Percentiles rank a stretch among this genome's conserved stretches.
Evolutionary conservation across 441 rosid species (phyloP).

Genomic region (Gossypium gossypioides): DNA sequence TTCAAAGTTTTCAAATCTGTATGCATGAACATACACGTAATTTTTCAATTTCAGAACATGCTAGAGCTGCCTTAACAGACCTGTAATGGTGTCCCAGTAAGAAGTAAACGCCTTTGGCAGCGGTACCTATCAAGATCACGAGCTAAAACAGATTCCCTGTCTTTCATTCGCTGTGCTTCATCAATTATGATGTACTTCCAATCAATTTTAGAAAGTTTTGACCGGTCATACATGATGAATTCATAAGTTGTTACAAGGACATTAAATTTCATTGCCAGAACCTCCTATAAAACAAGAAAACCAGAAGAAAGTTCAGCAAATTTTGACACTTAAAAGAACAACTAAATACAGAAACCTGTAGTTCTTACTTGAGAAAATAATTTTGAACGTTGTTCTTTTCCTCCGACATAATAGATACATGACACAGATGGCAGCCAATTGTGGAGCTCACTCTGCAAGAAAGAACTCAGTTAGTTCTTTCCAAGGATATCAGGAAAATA

Average conservation of each 20-base stretch:
- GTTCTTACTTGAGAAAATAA: conserved; percentile 81
- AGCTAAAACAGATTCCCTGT: conserved; percentile 97
- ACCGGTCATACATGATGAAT: conserved; percentile 96
- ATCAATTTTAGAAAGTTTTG: conserved; percentile 94
- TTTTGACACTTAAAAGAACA: conserved; percentile 2
- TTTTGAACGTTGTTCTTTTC: conserved; percentile 87
- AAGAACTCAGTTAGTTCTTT: conserved; percentile 17
- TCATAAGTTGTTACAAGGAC: conserved; percentile 98
- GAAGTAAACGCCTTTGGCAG: conserved; percentile 97
- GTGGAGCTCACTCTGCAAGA: conserved; percentile 81
- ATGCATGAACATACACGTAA: neutral
- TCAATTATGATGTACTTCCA: conserved; percentile 99
- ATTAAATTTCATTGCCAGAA: conserved; percentile 91
- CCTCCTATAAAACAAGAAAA: conserved; percentile 52
- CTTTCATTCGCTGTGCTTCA: conserved; percentile 99
- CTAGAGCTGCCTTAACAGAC: conserved; percentile 33
- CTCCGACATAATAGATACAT: conserved; percentile 93
- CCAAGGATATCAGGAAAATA: neutral
- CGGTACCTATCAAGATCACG: conserved; percentile 99
- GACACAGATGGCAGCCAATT: conserved; percentile 96
- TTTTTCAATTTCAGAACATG: neutral
- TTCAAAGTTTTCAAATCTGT: neutral
- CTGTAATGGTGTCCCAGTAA: conserved; percentile 99
- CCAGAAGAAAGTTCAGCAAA: conserved; percentile 17
- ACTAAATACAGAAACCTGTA: neutral